Base-by-base conservation (phyloP, 495 filamentous ascomycete genomes). In the Acidiella bohemica region DNA sequence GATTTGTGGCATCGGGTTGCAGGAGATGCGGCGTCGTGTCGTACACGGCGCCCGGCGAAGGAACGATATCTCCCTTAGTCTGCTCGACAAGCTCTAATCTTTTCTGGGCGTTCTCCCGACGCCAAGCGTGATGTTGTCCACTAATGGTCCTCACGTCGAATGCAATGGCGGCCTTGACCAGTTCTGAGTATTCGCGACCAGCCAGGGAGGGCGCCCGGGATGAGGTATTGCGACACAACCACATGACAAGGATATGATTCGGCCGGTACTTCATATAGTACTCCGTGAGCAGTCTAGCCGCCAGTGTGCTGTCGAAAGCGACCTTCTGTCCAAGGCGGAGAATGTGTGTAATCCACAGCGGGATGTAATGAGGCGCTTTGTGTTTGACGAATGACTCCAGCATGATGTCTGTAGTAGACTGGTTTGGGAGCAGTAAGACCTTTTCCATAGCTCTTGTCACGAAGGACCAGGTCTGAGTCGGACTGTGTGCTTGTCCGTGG, bases 161-260 rank as follows among this genome's bases (percentile, higher is more conserved):
- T 14, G 19, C 44, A 30, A 47, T 43, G 14, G 42, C 39, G n/a
- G 37, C 43, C 29, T 32, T 33, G n/a, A 47, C 32, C 8, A 47
- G 32, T 11, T 24, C 16, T 12, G 20, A 7, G 18, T 38, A 30
- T 8, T 51, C 33, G 12, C 20, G 10, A 8, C 37, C 28, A 0
- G 17, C 14, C 10, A 51, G 25, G 5, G 44, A 34, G 13, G 43
- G 43, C 1, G 26, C 37, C 5, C 18, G 8, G 9, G 19, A 11
- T 1, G 21, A 16, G 2, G 47, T 32, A 20, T 38, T 34, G 7
- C 42, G 42, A 26, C 39, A 47, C 22, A 42, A 27, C 48, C 38
- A 47, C 29, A 43, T 38, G 0, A 47, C 10, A 5, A 46, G 23
- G 10, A 38, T 30, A 21, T 51, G 48, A 5, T 32, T 27, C 7